Conservation (phyloP, 192 early-diverging fungal genomes). For the Kickxella alabastrina region DNA sequence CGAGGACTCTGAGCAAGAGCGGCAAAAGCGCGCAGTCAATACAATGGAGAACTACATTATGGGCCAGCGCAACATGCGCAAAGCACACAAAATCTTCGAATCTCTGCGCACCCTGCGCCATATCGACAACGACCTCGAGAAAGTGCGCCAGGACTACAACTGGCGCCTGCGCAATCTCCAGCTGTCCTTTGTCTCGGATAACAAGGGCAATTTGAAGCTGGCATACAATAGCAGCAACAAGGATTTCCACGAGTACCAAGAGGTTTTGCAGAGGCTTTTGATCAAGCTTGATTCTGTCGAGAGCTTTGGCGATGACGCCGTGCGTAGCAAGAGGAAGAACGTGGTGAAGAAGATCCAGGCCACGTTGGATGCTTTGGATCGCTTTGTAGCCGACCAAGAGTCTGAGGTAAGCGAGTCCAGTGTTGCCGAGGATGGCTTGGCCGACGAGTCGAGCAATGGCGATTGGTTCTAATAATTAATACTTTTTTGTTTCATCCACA, state of each 20-base stretch:
- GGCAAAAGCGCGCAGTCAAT: constrained; percentile 3
- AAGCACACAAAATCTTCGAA: neutral
- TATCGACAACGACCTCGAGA: constrained; percentile 29
- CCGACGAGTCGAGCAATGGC: constrained; percentile 28
- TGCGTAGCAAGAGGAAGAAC: constrained; percentile 21
- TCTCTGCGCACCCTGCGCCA: constrained; percentile 14
- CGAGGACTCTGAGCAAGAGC: constrained; percentile 1
- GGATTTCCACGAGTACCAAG: constrained; percentile 39
- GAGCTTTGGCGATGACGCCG: constrained; percentile 19
- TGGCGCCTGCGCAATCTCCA: constrained; percentile 32
- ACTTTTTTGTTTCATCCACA: neutral
- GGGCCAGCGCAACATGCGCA: constrained; percentile 2
- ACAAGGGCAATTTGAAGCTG: constrained; percentile 28
- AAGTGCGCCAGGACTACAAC: constrained; percentile 33
- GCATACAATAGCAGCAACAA: constrained; percentile 32
- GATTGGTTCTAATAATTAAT: constrained; percentile 4
- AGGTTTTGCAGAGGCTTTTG: constrained; percentile 24
- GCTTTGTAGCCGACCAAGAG: constrained; percentile 34
- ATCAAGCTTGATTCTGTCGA: constrained; percentile 21
- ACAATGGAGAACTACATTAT: constrained; percentile 30
- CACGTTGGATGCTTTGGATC: constrained; percentile 34
- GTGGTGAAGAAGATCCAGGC: constrained; percentile 40
- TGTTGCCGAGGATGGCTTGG: constrained; percentile 6
- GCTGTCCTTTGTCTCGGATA: constrained; percentile 44
- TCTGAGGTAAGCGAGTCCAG: constrained; percentile 21